A percentile compares a stretch with the other conserved stretches of the same genome.
Evolutionary conservation across 305 asterid species (phyloP).

Genomic region (Fraxinus latifolia): DNA sequence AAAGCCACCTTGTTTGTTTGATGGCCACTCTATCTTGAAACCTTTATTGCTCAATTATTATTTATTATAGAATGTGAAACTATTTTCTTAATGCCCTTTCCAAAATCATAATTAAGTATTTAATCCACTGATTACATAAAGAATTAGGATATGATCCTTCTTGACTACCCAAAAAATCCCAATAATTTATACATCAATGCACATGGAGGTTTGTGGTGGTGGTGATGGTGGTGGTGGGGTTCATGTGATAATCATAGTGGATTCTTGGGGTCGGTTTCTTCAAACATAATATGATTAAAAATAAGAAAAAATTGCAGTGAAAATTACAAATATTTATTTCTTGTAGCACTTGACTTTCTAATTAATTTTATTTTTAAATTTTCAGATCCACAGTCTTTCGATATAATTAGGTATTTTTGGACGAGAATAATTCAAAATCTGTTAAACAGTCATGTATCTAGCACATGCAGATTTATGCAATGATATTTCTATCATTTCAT

Average conservation of each 20-base stretch:
- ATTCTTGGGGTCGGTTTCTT: slow-evolving; percentile 38
- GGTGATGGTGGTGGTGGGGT: slow-evolving; percentile 29
- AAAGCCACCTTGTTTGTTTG: neutral
- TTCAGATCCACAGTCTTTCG: slow-evolving; percentile 9
- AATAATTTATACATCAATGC: slow-evolving; percentile 24
- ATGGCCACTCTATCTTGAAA: slow-evolving; percentile 10
- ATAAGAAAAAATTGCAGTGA: neutral
- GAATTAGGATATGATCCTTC: slow-evolving; percentile 26
- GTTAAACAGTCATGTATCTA: neutral
- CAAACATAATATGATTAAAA: slow-evolving; percentile 38
- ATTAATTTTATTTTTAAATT: slow-evolving; percentile 37
- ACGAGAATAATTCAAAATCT: neutral
- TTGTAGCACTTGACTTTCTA: slow-evolving; percentile 24
- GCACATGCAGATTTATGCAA: neutral
- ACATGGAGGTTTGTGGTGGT: slow-evolving; percentile 41
- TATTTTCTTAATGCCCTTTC: neutral
- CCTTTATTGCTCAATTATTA: slow-evolving; percentile 22
- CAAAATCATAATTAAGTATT: neutral
- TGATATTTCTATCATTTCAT: neutral
- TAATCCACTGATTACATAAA: slow-evolving; percentile 5
- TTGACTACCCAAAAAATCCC: slow-evolving; percentile 13
- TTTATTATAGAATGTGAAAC: slow-evolving; percentile 10
- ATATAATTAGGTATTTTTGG: neutral
- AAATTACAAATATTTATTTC: neutral
- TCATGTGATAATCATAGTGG: slow-evolving; percentile 35